Conservation (phyloP, 352 stramenopile species). For the Thraustochytrium sp. region DNA sequence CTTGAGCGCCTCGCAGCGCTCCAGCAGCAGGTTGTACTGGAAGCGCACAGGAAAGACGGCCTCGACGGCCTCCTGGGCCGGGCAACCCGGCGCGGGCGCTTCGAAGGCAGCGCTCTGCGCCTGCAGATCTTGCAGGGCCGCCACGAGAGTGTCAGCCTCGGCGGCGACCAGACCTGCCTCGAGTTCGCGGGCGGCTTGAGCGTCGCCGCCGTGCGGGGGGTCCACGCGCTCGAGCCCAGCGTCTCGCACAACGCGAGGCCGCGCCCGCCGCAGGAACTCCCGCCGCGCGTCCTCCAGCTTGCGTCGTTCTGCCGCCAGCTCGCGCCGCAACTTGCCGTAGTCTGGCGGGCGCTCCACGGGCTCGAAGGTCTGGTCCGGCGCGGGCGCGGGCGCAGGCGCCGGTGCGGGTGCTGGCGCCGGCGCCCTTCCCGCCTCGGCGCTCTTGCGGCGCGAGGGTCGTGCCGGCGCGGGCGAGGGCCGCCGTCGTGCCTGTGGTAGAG, state of each 20-base stretch:
- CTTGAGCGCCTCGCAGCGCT: constrained; percentile 11
- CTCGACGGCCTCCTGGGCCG: not conserved
- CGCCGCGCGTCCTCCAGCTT: not conserved
- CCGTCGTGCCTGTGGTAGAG: no score
- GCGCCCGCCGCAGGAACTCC: not conserved
- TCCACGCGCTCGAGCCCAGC: not conserved
- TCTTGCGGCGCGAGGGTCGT: not conserved
- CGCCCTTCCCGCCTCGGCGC: not conserved
- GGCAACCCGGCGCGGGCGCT: not conserved
- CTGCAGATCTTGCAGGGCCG: not conserved
- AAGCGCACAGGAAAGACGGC: not conserved
- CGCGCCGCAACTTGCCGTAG: constrained; percentile 32
- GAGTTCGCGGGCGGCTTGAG: not conserved
- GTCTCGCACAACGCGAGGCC: not conserved
- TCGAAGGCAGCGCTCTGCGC: not conserved
- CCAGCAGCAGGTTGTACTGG: not conserved
- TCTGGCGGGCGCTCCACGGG: constrained; percentile 6
- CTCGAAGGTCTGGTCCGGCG: not conserved
- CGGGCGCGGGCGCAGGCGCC: not conserved
- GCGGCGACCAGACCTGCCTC: not conserved
- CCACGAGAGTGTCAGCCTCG: not conserved
- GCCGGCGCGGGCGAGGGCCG: constrained; percentile 60
- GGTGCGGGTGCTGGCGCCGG: no score
- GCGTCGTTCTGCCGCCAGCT: not conserved
- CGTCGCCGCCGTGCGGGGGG: not conserved